Base-by-base conservation (phyloP, 192 early-diverging fungal genomes). In the Umbelopsis isabellina region DNA sequence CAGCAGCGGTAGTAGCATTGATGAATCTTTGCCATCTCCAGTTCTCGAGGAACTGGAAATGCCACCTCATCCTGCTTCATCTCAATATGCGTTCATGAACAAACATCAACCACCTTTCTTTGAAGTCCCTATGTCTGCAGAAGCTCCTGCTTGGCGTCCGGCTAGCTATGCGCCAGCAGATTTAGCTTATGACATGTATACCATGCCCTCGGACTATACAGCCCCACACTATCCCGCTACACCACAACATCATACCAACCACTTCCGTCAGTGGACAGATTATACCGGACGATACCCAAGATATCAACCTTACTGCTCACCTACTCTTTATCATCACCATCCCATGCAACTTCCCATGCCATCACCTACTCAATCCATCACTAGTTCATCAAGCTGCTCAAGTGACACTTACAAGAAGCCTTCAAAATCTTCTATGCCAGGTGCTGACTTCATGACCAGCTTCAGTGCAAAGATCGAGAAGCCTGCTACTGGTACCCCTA, bases 401-500 rank as follows among this genome's bases (percentile, higher is more conserved):
- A 25, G 27, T 35, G 55, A 61, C 33, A 18, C 55, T 16, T 61
- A 61, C 18, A 61, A 61, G 33, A 61, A 35, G 55, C 55, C 55
- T 27, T 27, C 12, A 7, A 61, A 61, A 35, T 33, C 55, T 35
- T 61, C 55, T 6, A 61, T 61, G 55, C 55, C 55, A 2, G 55
- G 55, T 15, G 55, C 55, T 35, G 55, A 61, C 30, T 61, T 61
- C 30, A 61, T 61, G 55, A 61, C 55, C 18, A 61, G 55, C 25
- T 61, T 61, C 13, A 61, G 55, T 18, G 55, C 55, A 35, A 61
- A 61, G 30, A 61, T 61, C 30, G 55, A 61, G 33, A 61, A 61
- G 55, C 55, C 55, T 35, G 55, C 55, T 16, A 72, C 44, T 45
- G 37, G 30, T n/a, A 72, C 55, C 52, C 55, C 72, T n/a, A 80